These are phyloP conservation scores for Trypanosoma lewisi DNA, from an alignment of 208 protist genomes.

Conservation along the genomic window DNA sequence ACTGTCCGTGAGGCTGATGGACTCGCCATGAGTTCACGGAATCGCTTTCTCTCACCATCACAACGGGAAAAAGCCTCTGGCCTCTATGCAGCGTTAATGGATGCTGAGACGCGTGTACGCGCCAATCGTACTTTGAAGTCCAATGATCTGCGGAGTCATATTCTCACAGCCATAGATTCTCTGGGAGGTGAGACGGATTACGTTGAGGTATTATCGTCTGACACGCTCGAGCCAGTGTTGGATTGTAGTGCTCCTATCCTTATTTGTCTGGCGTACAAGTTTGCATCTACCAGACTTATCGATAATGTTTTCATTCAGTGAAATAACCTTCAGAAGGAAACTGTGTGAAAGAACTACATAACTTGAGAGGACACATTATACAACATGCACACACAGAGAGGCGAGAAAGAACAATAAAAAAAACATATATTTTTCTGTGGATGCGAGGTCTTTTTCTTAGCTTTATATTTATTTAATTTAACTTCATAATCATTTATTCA, in stretches of 20 bases:
- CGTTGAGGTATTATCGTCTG: not conserved
- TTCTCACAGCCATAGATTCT: not conserved
- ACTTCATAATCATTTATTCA: no score
- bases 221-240: not conserved
- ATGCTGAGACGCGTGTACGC: not conserved
- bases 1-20: not conserved
- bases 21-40: not conserved
- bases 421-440: no score
- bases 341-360: no score
- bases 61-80: not conserved
- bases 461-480: no score
- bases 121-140: not conserved
- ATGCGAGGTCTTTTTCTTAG: no score
- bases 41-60: not conserved
- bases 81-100: not conserved
- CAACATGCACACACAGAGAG: no score
- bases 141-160: not conserved
- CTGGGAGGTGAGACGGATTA: not conserved
- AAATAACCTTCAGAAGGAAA: no score
- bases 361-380: no score
- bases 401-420: no score
- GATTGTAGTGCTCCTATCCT: not conserved
- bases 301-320: not conserved
- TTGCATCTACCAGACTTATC: not conserved
- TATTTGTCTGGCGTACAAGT: not conserved